These are phyloP conservation scores for Trematosphaeria pertusa DNA, from an alignment of 2,329 filamentous ascomycete species.

Conservation along the genomic window DNA sequence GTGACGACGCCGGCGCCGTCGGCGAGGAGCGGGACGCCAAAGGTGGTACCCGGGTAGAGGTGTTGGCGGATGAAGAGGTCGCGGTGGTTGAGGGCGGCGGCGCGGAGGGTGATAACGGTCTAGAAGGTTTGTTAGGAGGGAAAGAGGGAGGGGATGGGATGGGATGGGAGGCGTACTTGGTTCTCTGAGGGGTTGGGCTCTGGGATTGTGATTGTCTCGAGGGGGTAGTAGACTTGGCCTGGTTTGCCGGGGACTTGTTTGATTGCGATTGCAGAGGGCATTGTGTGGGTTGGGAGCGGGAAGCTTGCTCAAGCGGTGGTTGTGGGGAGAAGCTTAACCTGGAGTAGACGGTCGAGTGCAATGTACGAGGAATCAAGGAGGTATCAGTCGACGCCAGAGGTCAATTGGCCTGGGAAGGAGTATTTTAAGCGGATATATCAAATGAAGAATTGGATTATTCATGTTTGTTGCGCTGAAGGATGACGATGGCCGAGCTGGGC, in stretches of 20 bases:
- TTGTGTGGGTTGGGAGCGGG: conserved; percentile 29
- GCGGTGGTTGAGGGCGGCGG: conserved; percentile 90
- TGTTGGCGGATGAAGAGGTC: conserved; percentile 94
- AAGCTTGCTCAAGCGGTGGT: too few relatives aligned
- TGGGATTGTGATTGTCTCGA: conserved; percentile 45
- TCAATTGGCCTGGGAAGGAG: neutral
- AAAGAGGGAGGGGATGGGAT: neutral
- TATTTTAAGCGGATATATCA: neutral
- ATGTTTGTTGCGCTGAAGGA: conserved; percentile 1
- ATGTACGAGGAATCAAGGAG: neutral
- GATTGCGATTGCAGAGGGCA: conserved; percentile 67
- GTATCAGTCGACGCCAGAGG: neutral
- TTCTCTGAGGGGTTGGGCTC: conserved; percentile 37
- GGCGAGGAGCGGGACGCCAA: conserved; percentile 77
- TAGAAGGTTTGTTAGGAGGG: neutral
- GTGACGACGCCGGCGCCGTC: conserved; percentile 83
- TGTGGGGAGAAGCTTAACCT: too few relatives aligned
- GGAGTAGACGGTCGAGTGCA: too few relatives aligned
- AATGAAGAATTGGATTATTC: neutral
- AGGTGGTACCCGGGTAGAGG: conserved; percentile 85
- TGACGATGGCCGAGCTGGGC: conserved; percentile 3
- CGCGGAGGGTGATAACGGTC: conserved; percentile 72
- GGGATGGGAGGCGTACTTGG: conserved; percentile 30
- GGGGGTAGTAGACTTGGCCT: conserved; percentile 84
- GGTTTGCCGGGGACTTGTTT: conserved; percentile 80